Base-by-base conservation (phyloP, 768 basidiomycete genomes). In the Xanthoconium stramineum region DNA sequence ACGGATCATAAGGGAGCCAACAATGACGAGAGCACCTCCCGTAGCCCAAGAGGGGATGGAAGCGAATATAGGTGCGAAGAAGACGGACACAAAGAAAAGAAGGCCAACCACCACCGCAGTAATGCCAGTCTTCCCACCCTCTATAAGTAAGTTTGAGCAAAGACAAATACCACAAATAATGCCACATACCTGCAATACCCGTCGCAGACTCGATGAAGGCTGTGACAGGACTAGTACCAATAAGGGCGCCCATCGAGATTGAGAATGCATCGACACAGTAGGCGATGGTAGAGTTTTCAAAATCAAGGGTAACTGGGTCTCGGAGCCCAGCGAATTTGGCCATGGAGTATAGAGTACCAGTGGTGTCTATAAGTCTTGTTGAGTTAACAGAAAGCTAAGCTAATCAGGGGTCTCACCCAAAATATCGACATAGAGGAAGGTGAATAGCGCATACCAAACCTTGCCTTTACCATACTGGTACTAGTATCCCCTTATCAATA, bases 361-460 rank as follows among this genome's bases (percentile, higher is more conserved):
- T 79, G 30, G 74, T 78, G 55, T 77, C 74, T 70, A 53, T 46
- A 52, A 14, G 1, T 40, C 10, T 40, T 3, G 39, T 55, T 43
- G 38, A 46, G 36, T 17, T 30, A 28, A 48, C 39, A 29, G n/a
- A n/a, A 37, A 37, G 33, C 17, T 2, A 43, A 53, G 30, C n/a
- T 15, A 13, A 36, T n/a, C 33, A 47, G 10, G 11, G 5, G 58
- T 67, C 80, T 45, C 61, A 86, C 84, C 87, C 64, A 90, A 80
- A 59, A 92, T 89, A 71, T 91, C 89, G 62, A 94, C 91, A 68
- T 93, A 94, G 52, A 94, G 82, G 83, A 94, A 91, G 0, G 91
- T 94, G 67, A 91, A 74, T 29, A 94, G 78, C 7, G 91, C 91
- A 69, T 93, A 91, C 91, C 91, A 94, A 28, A 92, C 87, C 36